Evolutionary conservation across 108 stramenopile species (phyloP).

Genomic region (Hondaea fermentalgiana): DNA sequence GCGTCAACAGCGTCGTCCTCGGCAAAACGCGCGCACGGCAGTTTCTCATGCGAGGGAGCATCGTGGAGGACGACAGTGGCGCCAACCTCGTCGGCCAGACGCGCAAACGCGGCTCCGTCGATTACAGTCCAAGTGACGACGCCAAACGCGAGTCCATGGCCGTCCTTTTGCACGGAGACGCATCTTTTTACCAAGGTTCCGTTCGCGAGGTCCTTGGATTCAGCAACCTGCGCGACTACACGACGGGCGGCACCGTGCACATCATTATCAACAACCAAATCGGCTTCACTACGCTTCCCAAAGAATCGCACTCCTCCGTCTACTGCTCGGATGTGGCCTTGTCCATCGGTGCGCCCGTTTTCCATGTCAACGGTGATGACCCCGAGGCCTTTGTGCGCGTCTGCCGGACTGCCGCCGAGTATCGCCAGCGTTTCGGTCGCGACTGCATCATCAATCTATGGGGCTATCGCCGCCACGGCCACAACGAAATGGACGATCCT

Average conservation of each 20-base stretch:
- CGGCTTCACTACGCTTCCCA: conserved; percentile 93
- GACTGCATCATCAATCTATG: conserved; percentile 97
- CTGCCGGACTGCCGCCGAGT: conserved; percentile 90
- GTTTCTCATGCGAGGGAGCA: neutral
- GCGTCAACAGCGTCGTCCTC: conserved; percentile 89
- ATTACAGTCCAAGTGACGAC: neutral
- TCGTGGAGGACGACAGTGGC: conserved; percentile 52
- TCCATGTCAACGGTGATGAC: conserved; percentile 98
- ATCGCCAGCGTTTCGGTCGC: conserved; percentile 78
- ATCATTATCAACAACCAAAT: conserved; percentile 98
- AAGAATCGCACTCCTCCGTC: conserved; percentile 80
- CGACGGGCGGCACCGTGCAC: conserved; percentile 96
- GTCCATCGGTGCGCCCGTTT: conserved; percentile 91
- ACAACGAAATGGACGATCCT: conserved; percentile 99
- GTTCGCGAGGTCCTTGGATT: conserved; percentile 97
- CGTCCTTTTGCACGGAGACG: conserved; percentile 94
- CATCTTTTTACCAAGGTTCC: conserved; percentile 94
- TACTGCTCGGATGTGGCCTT: conserved; percentile 93
- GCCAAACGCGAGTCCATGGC: conserved; percentile 48
- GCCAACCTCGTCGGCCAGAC: neutral
- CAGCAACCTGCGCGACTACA: conserved; percentile 71
- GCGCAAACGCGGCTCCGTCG: neutral
- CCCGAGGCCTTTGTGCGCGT: conserved; percentile 86
- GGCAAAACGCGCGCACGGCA: conserved; percentile 88
- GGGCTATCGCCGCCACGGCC: conserved; percentile 95